Base-by-base conservation (phyloP, 2,329 filamentous ascomycete genomes). In the Dothideomycetes sp. region DNA sequence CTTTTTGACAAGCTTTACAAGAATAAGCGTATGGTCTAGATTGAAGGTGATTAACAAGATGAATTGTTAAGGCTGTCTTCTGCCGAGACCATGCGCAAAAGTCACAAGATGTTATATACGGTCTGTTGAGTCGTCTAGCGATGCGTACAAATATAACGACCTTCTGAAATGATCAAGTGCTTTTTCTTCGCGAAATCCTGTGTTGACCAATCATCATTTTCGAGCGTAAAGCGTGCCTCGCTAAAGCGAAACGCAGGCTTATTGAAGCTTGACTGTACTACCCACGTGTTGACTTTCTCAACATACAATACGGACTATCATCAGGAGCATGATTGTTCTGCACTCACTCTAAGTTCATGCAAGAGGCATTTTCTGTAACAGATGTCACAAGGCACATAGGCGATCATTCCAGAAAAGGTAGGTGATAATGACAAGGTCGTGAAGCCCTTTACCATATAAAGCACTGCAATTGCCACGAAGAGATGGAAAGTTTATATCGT, bases 351-450 rank as follows among this genome's bases (percentile, higher is more conserved):
- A 33, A 9, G 12, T 5, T 20, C 37, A 40, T 32, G 37, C 37
- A 33, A 32, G 37, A 13, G 22, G 10, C n/a, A 40, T 40, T 9
- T 20, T 28, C 27, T 15, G 35, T 16, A 20, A n/a, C 15, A 12
- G 15, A 25, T 25, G 13, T 33, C 23, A 22, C 28, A 33, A 33
- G 20, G 15, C 16, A 19, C n/a, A n/a, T n/a, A n/a, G n/a, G n/a
- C n/a, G n/a, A n/a, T n/a, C n/a, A n/a, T 16, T 24, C 37, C 37
- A 8, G 33, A 16, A 40, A 4, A 40, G 37, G 37, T 40, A 40
- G 37, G 37, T 33, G 37, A 12, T 16, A 31, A 24, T 15, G 28
- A 22, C 7, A 22, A 7, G 5, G 8, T 15, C 3, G n/a, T 12
- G 7, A 6, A 17, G 25, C 8, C 11, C 17, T 29, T 24, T n/a